Base-by-base conservation (phyloP, 306 rosid species). In the Rosa chinensis region DNA sequence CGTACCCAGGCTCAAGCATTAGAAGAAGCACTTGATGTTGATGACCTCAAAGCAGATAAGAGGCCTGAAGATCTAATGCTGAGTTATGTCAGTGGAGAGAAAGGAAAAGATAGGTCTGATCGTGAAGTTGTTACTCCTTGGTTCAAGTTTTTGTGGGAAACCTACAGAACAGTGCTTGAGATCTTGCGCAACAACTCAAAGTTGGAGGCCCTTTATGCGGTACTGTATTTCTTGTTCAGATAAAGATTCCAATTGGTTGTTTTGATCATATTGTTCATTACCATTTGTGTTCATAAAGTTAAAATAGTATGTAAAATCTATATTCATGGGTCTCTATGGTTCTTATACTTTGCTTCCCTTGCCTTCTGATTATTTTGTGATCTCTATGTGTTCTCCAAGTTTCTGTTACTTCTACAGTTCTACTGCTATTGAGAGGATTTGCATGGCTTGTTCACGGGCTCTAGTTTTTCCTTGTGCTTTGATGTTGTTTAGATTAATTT, bases 11-110 rank as follows among this genome's bases (percentile, higher is more conserved):
- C 98, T 96, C 76, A n/a, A n/a, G n/a, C n/a, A n/a, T n/a, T n/a
- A n/a, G n/a, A n/a, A n/a, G n/a, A n/a, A n/a, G n/a, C n/a, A n/a
- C n/a, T n/a, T n/a, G n/a, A n/a, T n/a, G n/a, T n/a, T n/a, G n/a
- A n/a, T n/a, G n/a, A n/a, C n/a, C n/a, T n/a, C n/a, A n/a, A n/a
- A n/a, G n/a, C n/a, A n/a, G n/a, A n/a, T n/a, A n/a, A n/a, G n/a
- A n/a, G n/a, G n/a, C n/a, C n/a, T n/a, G n/a, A n/a, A n/a, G n/a
- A n/a, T n/a, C n/a, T n/a, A n/a, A n/a, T n/a, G n/a, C n/a, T n/a
- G n/a, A n/a, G n/a, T n/a, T n/a, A n/a, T n/a, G n/a, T n/a, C n/a
- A 96, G 99, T 70, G 99, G 99, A 0, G 99, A 96, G 84, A 96
- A 96, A 74, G 99, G 99, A 55, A 96, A 90, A 58, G 98, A 96